Base-by-base conservation (phyloP, 179 eudicot genomes). In the Silene coronaria region DNA sequence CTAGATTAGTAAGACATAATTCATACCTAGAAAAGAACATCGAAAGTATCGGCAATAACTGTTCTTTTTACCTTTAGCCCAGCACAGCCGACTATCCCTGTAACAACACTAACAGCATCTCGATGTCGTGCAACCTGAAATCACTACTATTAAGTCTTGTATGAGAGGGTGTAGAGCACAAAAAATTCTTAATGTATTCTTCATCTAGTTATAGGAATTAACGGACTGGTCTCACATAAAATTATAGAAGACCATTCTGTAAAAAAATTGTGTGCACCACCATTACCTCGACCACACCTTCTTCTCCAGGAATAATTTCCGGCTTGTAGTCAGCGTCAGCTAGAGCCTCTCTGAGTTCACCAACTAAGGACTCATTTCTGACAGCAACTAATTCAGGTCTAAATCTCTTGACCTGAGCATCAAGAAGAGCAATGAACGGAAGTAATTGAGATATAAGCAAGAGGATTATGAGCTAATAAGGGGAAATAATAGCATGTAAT, bases 1-100 rank as follows among this genome's bases (percentile, higher is more conserved):
- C 46, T 71, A 74, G 48, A 66, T 63, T 21, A 28, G 42, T 57
- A 38, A 4, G 24, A 36, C n/a, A 23, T n/a, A 28, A 72, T 17
- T 6, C 34, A 59, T 75, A 27, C 32, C 27, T 17, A 59, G 46
- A 58, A 53, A 67, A 46, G n/a, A 34, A 76, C 12, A 72, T 42
- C 48, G 48, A 4, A 61, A 3, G 16, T 9, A 70, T 38, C 4
- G 51, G 45, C 3, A 10, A 73, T 51, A n/a, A 27, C 42, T 34
- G 30, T 0, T 13, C 34, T 8, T 64, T 34, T 68, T 80, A 93
- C 99, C 96, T 93, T 96, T 62, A 96, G 84, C 73, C 98, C 99
- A 16, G 99, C 99, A 75, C 99, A 96, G 42, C 99, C 99, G 75
- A 96, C 99, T 76, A 96, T 96, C 79, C 98, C 99, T 28, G 99